Percentiles rank a stretch among this genome's conserved stretches.
Evolutionary conservation across 2,329 filamentous ascomycete genomes (phyloP).

Genomic region (Penicillium occitanis): DNA sequence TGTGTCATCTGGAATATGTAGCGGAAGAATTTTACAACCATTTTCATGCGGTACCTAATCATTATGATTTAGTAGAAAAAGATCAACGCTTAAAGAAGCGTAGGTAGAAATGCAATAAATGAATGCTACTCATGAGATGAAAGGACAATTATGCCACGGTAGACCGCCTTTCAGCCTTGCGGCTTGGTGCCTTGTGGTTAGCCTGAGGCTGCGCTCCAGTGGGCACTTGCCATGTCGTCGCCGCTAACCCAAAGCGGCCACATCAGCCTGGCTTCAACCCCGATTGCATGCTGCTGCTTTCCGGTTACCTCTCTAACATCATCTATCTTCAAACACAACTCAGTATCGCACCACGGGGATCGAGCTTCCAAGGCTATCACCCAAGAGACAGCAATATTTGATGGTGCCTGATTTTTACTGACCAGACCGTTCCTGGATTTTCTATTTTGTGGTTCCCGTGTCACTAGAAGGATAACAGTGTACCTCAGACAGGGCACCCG

Average conservation of each 20-base stretch:
- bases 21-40: neutral
- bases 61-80: too few species aligned
- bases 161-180: constrained; percentile 23
- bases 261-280: constrained; percentile 40
- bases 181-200: neutral
- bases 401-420: constrained; percentile 22
- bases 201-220: constrained; percentile 8
- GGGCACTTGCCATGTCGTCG: constrained; percentile 25
- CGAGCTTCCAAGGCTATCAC: constrained; percentile 22
- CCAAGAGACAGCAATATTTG: constrained; percentile 22
- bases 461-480: constrained; percentile 15
- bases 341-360: constrained; percentile 28
- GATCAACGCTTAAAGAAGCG: neutral
- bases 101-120: neutral
- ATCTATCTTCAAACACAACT: constrained; percentile 32
- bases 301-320: constrained; percentile 33
- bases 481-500: constrained; percentile 14
- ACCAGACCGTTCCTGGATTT: constrained; percentile 9
- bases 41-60: neutral
- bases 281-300: constrained; percentile 35
- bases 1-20: neutral
- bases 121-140: neutral
- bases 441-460: constrained; percentile 9
- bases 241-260: constrained; percentile 46
- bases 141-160: constrained; percentile 7